phyloP scores from a whole-genome alignment of 2,329 filamentous ascomycete species.

The Colletotrichum euphorbiae region DNA sequence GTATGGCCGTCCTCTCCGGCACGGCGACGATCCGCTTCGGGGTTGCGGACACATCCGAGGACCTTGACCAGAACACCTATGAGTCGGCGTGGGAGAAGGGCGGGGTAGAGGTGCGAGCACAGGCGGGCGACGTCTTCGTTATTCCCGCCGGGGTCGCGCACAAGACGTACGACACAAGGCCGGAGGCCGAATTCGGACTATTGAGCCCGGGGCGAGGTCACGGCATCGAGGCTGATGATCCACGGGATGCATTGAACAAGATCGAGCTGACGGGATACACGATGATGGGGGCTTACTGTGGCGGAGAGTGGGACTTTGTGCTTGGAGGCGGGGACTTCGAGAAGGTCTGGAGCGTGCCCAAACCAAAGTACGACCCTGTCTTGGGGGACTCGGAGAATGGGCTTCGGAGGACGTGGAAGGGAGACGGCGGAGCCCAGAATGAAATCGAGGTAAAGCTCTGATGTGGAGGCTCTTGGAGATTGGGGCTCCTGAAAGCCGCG shows the following conservation, averaged over 20 bases:
- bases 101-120: constrained; percentile 60
- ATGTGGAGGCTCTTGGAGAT: too few relatives aligned
- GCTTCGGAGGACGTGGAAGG: constrained; percentile 51
- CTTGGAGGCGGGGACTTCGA: constrained; percentile 57
- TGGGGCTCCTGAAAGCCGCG: too few relatives aligned
- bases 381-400: constrained; percentile 49
- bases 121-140: constrained; percentile 68
- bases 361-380: constrained; percentile 60
- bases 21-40: constrained; percentile 66
- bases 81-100: constrained; percentile 56
- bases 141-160: constrained; percentile 68
- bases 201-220: constrained; percentile 58
- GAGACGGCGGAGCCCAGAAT: constrained; percentile 45
- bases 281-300: constrained; percentile 63
- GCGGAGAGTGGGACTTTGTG: constrained; percentile 62
- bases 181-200: constrained; percentile 48
- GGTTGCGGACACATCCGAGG: constrained; percentile 58
- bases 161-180: constrained; percentile 61
- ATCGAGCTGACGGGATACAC: constrained; percentile 50
- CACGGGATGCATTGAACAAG: constrained; percentile 49
- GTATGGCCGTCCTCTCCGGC: constrained; percentile 67
- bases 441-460: not conserved
- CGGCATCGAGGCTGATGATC: constrained; percentile 48
- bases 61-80: constrained; percentile 54
- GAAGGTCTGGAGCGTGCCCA: constrained; percentile 57